Evolutionary conservation across 148 eudicot species (phyloP).

Genomic region (Pouteria glomerata): DNA sequence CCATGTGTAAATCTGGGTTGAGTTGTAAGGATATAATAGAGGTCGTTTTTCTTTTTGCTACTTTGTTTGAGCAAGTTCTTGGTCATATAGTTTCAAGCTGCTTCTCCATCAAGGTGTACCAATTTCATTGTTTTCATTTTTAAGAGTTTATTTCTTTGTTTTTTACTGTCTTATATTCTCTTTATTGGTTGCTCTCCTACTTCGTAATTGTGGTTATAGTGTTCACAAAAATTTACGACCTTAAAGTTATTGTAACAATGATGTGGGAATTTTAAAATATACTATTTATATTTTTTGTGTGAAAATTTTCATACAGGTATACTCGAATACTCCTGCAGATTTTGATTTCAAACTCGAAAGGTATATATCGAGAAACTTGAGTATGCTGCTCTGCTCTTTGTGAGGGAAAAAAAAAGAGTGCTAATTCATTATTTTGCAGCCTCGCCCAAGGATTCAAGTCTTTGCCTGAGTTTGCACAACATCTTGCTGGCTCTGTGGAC

Average conservation of each 20-base stretch:
- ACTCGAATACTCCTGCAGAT: constrained; percentile 94
- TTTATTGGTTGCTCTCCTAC: neutral
- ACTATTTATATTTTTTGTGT: constrained; percentile 4
- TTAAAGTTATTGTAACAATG: neutral
- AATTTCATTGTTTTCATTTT: neutral
- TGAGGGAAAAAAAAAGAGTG: neutral
- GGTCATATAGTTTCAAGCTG: neutral
- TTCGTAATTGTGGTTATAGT: neutral
- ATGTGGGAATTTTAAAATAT: neutral
- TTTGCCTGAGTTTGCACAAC: constrained; percentile 66
- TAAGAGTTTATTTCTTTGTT: neutral
- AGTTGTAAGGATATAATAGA: neutral
- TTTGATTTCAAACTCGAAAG: constrained; percentile 90
- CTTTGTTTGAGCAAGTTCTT: neutral
- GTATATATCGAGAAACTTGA: constrained; percentile 21
- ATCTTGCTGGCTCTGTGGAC: constrained; percentile 71
- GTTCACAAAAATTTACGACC: neutral
- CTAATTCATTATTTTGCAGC: constrained; percentile 33
- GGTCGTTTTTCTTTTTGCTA: neutral
- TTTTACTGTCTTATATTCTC: neutral
- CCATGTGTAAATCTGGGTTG: neutral
- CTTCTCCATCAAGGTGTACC: neutral
- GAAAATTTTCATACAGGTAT: constrained; percentile 44
- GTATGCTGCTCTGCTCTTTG: constrained; percentile 8
- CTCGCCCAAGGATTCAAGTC: constrained; percentile 75